A percentile compares a stretch with the other conserved stretches of the same genome.
Conservation (phyloP, 2,329 filamentous ascomycete species). For the Claviceps pazoutovae region DNA sequence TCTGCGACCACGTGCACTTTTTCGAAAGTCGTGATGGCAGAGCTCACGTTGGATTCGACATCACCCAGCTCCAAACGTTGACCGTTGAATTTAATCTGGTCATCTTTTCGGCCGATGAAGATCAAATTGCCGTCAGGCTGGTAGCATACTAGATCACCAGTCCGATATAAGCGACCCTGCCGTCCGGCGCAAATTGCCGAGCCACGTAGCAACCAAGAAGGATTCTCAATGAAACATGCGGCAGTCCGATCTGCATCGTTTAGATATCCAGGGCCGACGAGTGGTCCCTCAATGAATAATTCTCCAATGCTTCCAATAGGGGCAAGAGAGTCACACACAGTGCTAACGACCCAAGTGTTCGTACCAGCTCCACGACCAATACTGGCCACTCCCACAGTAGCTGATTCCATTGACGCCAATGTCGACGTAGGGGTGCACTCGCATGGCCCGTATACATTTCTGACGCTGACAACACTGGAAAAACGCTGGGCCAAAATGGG, state of each 20-base stretch:
- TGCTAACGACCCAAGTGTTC: conserved; percentile 12
- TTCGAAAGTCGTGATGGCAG: not conserved
- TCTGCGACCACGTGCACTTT: conserved; percentile 1
- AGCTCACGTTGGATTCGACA: conserved; percentile 2
- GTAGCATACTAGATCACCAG: conserved; percentile 14
- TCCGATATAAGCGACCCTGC: conserved; percentile 10
- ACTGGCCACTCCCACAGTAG: not conserved
- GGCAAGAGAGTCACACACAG: conserved; percentile 8
- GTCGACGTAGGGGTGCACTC: conserved; percentile 2
- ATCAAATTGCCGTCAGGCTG: conserved; percentile 21
- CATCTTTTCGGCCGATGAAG: conserved; percentile 32
- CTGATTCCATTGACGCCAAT: not conserved
- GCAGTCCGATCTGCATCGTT: conserved; percentile 11
- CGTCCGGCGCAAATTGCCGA: conserved; percentile 12
- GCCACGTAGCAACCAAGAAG: conserved; percentile 7
- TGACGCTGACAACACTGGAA: not conserved
- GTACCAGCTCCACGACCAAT: not conserved
- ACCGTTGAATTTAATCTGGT: conserved; percentile 43
- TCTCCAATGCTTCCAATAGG: conserved; percentile 13
- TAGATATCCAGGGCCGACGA: conserved; percentile 13
- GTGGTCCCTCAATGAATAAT: conserved; percentile 14
- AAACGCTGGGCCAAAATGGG: not conserved
- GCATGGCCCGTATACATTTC: conserved; percentile 4
- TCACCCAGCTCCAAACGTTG: conserved; percentile 8
- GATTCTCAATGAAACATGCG: conserved; percentile 13